Percentiles rank a stretch among this genome's conserved stretches.
phyloP scores from a whole-genome alignment of 176 grass and related monocot genomes.

The Eleusine indica region DNA sequence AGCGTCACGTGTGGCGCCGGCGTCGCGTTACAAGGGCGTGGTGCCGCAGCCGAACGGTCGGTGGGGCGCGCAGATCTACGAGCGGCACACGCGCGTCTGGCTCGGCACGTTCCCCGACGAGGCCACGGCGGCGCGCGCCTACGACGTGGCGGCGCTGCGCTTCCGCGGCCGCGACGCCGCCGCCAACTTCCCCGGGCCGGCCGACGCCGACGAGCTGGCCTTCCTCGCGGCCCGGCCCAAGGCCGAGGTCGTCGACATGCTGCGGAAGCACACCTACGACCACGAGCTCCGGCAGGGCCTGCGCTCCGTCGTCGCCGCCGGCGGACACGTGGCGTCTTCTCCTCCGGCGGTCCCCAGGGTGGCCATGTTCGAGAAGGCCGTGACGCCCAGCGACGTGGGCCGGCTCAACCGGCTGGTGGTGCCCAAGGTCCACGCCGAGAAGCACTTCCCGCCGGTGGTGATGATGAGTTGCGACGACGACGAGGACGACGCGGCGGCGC shows the following conservation, averaged over 20 bases:
- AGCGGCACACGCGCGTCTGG: conserved; percentile 79
- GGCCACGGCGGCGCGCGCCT: conserved; percentile 59
- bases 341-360: conserved; percentile 23
- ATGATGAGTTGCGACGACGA: neutral
- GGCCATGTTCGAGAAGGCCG: conserved; percentile 86
- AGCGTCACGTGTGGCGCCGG: neutral
- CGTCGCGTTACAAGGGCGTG: conserved; percentile 82
- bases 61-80: conserved; percentile 91
- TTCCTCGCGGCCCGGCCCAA: conserved; percentile 79
- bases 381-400: conserved; percentile 93
- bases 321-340: neutral
- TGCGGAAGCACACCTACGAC: conserved; percentile 91
- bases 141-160: conserved; percentile 80
- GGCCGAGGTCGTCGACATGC: conserved; percentile 96
- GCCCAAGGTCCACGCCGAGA: conserved; percentile 92
- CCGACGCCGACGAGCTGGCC: conserved; percentile 48
- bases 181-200: conserved; percentile 79
- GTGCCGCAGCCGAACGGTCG: conserved; percentile 81
- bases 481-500: conserved; percentile 17
- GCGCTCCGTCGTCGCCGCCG: conserved; percentile 29
- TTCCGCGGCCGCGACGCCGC: conserved; percentile 93
- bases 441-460: conserved; percentile 69
- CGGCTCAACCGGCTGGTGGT: conserved; percentile 91
- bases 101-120: conserved; percentile 80
- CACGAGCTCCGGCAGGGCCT: conserved; percentile 75